These are phyloP conservation scores for Hymenotorrendiella dingleyae DNA, from an alignment of 2,329 filamentous ascomycete species.

Conservation along the genomic window DNA sequence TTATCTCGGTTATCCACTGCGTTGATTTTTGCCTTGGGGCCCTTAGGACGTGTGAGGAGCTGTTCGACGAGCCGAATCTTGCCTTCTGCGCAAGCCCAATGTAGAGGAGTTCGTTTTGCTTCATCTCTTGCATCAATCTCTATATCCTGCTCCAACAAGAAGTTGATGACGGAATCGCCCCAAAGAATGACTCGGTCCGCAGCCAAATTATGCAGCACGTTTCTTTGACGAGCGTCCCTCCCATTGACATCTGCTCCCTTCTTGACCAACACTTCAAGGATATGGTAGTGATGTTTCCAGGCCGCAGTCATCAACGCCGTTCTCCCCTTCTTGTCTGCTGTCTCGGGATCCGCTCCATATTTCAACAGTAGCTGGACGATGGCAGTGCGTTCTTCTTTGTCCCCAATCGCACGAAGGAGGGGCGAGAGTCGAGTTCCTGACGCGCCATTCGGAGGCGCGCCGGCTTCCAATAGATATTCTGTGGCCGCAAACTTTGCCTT, in stretches of 20 bases:
- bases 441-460: constrained; percentile 19
- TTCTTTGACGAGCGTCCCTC: constrained; percentile 14
- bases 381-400: constrained; percentile 20
- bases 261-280: constrained; percentile 19
- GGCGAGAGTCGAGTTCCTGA: constrained; percentile 19
- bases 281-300: constrained; percentile 24
- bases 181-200: constrained; percentile 23
- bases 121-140: constrained; percentile 20
- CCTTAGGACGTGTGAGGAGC: constrained; percentile 16
- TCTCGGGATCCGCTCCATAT: constrained; percentile 22
- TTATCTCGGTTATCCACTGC: constrained; percentile 22
- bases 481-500: constrained; percentile 21
- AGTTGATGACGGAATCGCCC: constrained; percentile 22
- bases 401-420: constrained; percentile 19
- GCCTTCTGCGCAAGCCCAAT: constrained; percentile 25
- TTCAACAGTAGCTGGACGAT: constrained; percentile 21
- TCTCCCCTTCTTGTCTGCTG: constrained; percentile 21
- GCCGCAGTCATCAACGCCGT: constrained; percentile 25
- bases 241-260: constrained; percentile 22
- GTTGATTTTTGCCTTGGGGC: constrained; percentile 15
- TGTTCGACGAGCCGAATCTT: constrained; percentile 20
- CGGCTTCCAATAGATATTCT: constrained; percentile 18
- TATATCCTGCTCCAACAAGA: constrained; percentile 18
- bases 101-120: constrained; percentile 17
- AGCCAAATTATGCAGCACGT: constrained; percentile 24